A percentile compares a stretch with the other conserved stretches of the same genome.
Evolutionary conservation across 768 basidiomycete species (phyloP).

Genomic region (Leccinum variicolor): DNA sequence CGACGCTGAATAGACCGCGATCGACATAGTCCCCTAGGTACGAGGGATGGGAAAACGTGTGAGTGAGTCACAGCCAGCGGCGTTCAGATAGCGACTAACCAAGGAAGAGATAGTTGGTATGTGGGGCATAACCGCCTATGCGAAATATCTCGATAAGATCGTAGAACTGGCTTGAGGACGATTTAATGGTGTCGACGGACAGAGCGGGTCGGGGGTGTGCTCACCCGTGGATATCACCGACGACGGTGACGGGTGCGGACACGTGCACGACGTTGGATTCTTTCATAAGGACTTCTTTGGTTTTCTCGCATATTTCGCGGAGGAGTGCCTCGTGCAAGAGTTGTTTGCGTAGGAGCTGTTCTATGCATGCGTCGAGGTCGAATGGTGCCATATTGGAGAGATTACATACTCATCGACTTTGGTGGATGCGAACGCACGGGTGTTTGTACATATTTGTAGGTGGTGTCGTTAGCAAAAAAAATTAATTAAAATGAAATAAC

Average conservation of each 20-base stretch:
- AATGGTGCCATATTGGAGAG: slow-evolving; percentile 49
- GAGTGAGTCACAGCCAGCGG: slow-evolving; percentile 5
- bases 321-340: slow-evolving; percentile 91
- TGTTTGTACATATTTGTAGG: slow-evolving; percentile 20
- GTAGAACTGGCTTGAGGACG: slow-evolving; percentile 87
- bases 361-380: slow-evolving; percentile 96
- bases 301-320: slow-evolving; percentile 99
- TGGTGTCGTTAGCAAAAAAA: slow-evolving; percentile 7
- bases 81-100: slow-evolving; percentile 49
- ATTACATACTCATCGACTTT: slow-evolving; percentile 1
- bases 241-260: slow-evolving; percentile 94
- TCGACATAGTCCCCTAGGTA: slow-evolving; percentile 99
- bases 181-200: slow-evolving; percentile 32
- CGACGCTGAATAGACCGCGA: slow-evolving; percentile 95
- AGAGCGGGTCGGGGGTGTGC: slow-evolving; percentile 30
- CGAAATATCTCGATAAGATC: slow-evolving; percentile 99
- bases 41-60: slow-evolving; percentile 4
- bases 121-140: slow-evolving; percentile 94
- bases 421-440: slow-evolving; percentile 6
- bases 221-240: slow-evolving; percentile 99
- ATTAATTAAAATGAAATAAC: slow-evolving; percentile 10
- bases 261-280: slow-evolving; percentile 99
- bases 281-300: slow-evolving; percentile 98
- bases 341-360: slow-evolving; percentile 86
- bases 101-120: slow-evolving; percentile 98